Base-by-base conservation (phyloP, 768 basidiomycete species). In the Lactarius sp. region DNA sequence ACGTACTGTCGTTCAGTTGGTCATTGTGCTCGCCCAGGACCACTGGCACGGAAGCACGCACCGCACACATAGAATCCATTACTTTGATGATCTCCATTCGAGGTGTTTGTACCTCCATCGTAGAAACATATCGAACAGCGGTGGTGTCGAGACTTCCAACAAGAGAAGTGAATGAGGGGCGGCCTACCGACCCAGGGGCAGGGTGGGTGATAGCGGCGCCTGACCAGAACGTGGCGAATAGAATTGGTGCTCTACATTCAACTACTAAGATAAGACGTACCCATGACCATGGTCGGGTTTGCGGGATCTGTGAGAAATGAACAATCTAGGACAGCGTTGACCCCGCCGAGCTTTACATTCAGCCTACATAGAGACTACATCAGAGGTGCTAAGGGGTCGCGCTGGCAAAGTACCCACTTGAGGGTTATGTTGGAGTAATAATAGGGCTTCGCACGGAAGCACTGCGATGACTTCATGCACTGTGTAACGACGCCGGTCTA, bases 151-250 rank as follows among this genome's bases (percentile, higher is more conserved):
- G 84, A 65, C 86, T 92, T 36, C 82, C 90, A 18, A 93, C 91
- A 7, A 94, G 76, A 8, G 90, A 80, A 0, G 92, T 87, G 71
- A 88, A 92, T 0, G 91, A 93, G 1, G 91, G 92, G 4, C 85
- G 82, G 14, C 85, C 88, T 18, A 81, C 82, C 0, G 88, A 82
- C 9, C 90, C 90, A n/a, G 92, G 89, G 8, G 88, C 81, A 10
- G 91, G 90, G 69, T 92, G 90, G 49, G 90, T 88, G 33, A 90
- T 88, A 71, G 92, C 89, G 14, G 90, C 90, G 65, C 88, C 86
- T 88, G 60, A 13, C 65, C 49, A 54, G 56, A 57, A 27, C 6
- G n/a, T 0, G 10, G 39, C 12, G 16, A 41, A 36, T 42, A 20
- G 6, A 3, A 20, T 41, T 16, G 31, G 27, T 34, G 14, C 16